These are phyloP conservation scores for Fusarium gaditjirri DNA, from an alignment of 2,329 filamentous ascomycete species.

Conservation along the genomic window DNA sequence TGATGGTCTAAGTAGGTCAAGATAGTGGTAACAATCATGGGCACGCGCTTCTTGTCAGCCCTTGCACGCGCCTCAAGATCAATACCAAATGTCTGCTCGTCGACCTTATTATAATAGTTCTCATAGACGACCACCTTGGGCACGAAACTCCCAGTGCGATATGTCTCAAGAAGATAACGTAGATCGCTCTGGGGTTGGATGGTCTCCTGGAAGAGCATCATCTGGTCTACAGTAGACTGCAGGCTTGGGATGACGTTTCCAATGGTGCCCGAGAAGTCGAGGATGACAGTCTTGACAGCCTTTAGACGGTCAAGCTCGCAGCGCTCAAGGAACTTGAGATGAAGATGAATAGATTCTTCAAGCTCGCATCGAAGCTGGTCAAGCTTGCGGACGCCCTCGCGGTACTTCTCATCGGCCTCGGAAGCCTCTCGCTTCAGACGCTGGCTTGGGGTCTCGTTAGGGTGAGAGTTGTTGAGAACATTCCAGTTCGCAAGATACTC, in stretches of 20 bases:
- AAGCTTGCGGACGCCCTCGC: slow-evolving; percentile 83
- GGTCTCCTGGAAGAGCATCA: slow-evolving; percentile 99
- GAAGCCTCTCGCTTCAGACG: slow-evolving; percentile 87
- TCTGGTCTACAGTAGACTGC: slow-evolving; percentile 95
- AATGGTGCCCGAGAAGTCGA: slow-evolving; percentile 97
- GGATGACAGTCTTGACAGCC: slow-evolving; percentile 96
- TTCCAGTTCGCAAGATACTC: slow-evolving; percentile 96
- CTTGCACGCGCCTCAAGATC: slow-evolving; percentile 95
- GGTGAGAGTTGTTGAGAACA: slow-evolving; percentile 81
- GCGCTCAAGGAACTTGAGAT: slow-evolving; percentile 95
- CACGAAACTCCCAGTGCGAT: slow-evolving; percentile 91
- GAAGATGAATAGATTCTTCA: slow-evolving; percentile 94
- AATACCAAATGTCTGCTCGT: slow-evolving; percentile 97
- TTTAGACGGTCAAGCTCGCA: slow-evolving; percentile 96
- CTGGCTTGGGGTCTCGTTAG: slow-evolving; percentile 92
- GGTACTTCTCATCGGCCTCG: slow-evolving; percentile 95
- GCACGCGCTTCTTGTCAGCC: slow-evolving; percentile 94
- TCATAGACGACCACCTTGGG: slow-evolving; percentile 94
- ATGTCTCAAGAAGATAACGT: slow-evolving; percentile 94
- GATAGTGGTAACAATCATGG: slow-evolving; percentile 89
- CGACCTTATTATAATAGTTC: slow-evolving; percentile 98
- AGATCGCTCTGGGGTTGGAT: slow-evolving; percentile 93
- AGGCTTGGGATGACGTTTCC: slow-evolving; percentile 97
- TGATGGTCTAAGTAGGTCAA: slow-evolving; percentile 96
- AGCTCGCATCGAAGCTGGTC: slow-evolving; percentile 92